Base-by-base conservation (phyloP, 257 asterid species). In the Forsythia viridissima region DNA sequence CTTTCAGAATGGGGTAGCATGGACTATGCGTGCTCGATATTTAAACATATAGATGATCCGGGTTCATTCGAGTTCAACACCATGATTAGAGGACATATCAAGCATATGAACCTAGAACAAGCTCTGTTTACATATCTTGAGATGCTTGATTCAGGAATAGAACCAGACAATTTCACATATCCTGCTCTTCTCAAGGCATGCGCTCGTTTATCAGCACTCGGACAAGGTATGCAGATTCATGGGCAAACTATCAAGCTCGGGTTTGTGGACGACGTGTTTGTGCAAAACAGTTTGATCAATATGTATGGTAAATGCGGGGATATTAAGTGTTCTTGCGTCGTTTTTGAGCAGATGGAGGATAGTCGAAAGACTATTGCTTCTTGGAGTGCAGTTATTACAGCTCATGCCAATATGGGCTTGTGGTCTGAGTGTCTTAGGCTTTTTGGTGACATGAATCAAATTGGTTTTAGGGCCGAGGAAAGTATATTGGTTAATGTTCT, bases 1-100 rank as follows among this genome's bases (percentile, higher is more conserved):
- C 90, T 89, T 18, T 83, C 96, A 24, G 90, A 87, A 34, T 93
- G 95, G 97, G 92, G 97, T 59, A 93, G 97, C 86, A 89, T 93
- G 94, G 97, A 87, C 36, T 92, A 93, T 12, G 98, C 98, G 0
- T 84, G 90, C 89, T 87, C 96, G 43, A 86, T 93, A 76, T 93
- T 93, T 80, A 15, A 52, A 4, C 80, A 83, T n/a, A 83, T 91
- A 2, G 84, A 80, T 6, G 85, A 88, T 86, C 95, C 95, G 34
- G 83, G 87, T 82, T 82, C 92, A 21, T 93, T 87, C 66, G 98
- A 89, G 44, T 92, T 79, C 80, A 93, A 91, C 76, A 80, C 89
- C 82, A 86, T 93, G 80, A 89, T 92, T 52, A 87, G 93, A 77
- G 98, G 97, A 2, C 78, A 85, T 76, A 77, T 81, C 0, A 87